phyloP scores from a whole-genome alignment of 805 yeast species.

The Candida peoriensis region DNA sequence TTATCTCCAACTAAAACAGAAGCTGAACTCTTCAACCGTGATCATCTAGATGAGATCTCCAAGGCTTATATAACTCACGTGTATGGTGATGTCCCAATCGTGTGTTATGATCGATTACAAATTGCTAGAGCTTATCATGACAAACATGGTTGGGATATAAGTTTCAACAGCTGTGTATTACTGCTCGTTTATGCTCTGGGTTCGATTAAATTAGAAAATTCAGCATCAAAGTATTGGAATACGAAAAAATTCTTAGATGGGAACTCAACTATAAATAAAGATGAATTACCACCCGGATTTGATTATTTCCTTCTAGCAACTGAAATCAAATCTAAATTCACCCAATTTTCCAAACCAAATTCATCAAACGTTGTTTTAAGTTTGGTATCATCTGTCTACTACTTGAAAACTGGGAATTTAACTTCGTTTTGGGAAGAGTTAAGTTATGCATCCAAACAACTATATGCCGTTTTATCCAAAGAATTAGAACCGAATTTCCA shows the following conservation, averaged over 20 bases:
- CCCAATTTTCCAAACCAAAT: background rate
- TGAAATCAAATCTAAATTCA: background rate
- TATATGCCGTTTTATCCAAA: background rate
- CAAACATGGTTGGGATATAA: background rate
- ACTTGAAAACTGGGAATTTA: constrained; percentile 4
- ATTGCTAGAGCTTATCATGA: background rate
- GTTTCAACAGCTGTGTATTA: background rate
- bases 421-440: constrained; percentile 4
- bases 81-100: background rate
- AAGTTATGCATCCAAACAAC: background rate
- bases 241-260: background rate
- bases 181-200: constrained; percentile 2
- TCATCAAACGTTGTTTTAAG: background rate
- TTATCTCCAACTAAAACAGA: background rate
- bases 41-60: too few relatives aligned
- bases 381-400: constrained; percentile 1
- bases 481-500: background rate
- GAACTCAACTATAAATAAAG: background rate
- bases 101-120: constrained; percentile 1
- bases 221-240: background rate
- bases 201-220: background rate
- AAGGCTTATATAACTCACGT: constrained; percentile 1
- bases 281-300: constrained; percentile 4
- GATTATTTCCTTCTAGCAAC: background rate
- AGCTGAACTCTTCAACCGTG: background rate